Evolutionary conservation across 257 asterid genomes (phyloP), one percentile per base, ranked within the genome.

Genomic region (Solanum pennellii): DNA sequence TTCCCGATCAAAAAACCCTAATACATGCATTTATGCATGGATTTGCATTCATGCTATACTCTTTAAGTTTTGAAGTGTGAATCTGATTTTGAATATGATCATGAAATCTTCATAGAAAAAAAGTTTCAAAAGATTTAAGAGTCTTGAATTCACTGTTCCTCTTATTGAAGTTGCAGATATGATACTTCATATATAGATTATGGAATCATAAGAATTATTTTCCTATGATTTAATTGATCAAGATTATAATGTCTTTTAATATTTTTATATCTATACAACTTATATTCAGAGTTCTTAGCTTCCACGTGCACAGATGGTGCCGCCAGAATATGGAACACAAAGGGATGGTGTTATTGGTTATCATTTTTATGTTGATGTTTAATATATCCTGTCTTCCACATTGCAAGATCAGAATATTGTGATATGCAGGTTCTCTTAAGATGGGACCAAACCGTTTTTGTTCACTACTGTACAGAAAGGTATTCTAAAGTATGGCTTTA

Each of bases 251-350:
- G 56, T 84, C n/a, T 62, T 86, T 68, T 41, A 68, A 27, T 42
- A 13, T 7, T 75, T 60, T 11, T 31, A 18, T 39, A 29, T 9
- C 18, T 73, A 66, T 89, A 88, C 94, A 97, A 97, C 90, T 93
- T 97, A 90, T 99, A 97, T 89, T 95, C 99, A 2, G 99, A 92
- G 90, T 95, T 92, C 89, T 90, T 97, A 90, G 98, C 99, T 83
- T 89, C 99, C 88, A 96, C 98, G 10, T 96, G 98, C 82, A 90
- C 93, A 37, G 98, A 96, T 91, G 99, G 99, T 87, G 92, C 97
- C 16, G 98, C 98, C 29, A 94, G 95, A 92, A 92, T 97, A 91
- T 97, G 99, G 99, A 95, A 92, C 89, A 92, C 98, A 44, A 92
- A 45, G 85, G 84, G 96, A 96, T 83, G 98, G 99, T 65, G 87